Conservation (phyloP, 331 rosid genomes). For the Saraca asoca region DNA sequence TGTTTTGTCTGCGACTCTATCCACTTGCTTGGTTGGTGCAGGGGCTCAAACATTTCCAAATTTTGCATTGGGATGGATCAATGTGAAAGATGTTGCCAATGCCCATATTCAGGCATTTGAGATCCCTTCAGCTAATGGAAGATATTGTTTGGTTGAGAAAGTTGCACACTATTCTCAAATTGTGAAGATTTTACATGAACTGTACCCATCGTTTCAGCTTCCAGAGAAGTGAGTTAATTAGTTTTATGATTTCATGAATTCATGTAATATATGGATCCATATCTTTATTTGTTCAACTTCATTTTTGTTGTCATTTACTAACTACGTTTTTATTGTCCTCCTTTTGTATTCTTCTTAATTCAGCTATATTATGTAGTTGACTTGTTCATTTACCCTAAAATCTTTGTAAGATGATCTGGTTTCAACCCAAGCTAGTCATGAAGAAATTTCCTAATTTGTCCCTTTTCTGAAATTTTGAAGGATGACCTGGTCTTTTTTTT, state of each 20-base stretch:
- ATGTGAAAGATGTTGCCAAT: slow-evolving; percentile 71
- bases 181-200: slow-evolving; percentile 47
- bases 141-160: slow-evolving; percentile 60
- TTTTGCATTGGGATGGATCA: slow-evolving; percentile 55
- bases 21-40: slow-evolving; percentile 36
- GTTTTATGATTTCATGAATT: not conserved
- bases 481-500: too few relatives aligned
- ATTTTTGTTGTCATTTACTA: too few relatives aligned
- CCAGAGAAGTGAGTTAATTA: slow-evolving; percentile 54
- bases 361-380: too few relatives aligned
- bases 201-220: slow-evolving; percentile 56
- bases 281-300: too few relatives aligned
- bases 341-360: too few relatives aligned
- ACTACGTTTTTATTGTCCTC: too few relatives aligned
- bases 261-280: not conserved
- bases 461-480: too few relatives aligned
- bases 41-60: slow-evolving; percentile 60
- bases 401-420: too few relatives aligned
- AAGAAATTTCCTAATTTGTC: too few relatives aligned
- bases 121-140: slow-evolving; percentile 68
- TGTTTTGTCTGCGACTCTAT: not conserved
- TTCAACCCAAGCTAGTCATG: too few relatives aligned
- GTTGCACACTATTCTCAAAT: slow-evolving; percentile 55
- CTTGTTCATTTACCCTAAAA: too few relatives aligned
- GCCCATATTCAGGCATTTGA: slow-evolving; percentile 79